These are phyloP conservation scores for Termitomyces sp. DNA, from an alignment of 768 basidiomycete genomes.

Conservation along the genomic window DNA sequence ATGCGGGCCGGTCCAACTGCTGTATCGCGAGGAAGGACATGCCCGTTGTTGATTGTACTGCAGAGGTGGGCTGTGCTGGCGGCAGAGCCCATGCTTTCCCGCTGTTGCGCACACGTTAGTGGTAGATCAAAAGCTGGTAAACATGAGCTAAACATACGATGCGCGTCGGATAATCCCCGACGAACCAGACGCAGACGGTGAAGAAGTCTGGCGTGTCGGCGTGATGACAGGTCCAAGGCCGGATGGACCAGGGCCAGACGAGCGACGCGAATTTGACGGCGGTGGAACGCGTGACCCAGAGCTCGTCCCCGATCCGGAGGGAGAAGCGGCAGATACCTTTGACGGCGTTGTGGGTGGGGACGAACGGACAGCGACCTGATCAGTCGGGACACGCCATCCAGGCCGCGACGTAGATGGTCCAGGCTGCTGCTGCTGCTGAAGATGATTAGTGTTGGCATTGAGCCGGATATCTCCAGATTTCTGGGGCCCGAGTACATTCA, in stretches of 20 bases:
- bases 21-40: constrained; percentile 86
- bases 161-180: constrained; percentile 25
- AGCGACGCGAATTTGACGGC: constrained; percentile 14
- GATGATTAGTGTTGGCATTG: neutral
- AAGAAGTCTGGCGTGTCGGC: constrained; percentile 43
- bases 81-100: constrained; percentile 56
- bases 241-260: constrained; percentile 16
- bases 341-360: constrained; percentile 8
- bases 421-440: neutral
- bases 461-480: neutral
- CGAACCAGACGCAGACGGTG: constrained; percentile 12
- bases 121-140: neutral
- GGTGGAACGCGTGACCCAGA: constrained; percentile 13
- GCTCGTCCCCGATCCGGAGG: neutral
- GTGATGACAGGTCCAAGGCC: constrained; percentile 62
- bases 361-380: constrained; percentile 1
- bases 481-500: neutral
- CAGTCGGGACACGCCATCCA: constrained; percentile 5
- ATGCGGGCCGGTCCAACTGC: constrained; percentile 49
- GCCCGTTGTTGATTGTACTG: constrained; percentile 26
- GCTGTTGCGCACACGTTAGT: constrained; percentile 13
- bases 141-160: constrained; percentile 36
- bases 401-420: constrained; percentile 3
- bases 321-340: neutral
- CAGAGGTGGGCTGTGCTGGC: constrained; percentile 13